Evolutionary conservation across 352 stramenopile genomes (phyloP).

Genomic region (Sclerospora graminicola): DNA sequence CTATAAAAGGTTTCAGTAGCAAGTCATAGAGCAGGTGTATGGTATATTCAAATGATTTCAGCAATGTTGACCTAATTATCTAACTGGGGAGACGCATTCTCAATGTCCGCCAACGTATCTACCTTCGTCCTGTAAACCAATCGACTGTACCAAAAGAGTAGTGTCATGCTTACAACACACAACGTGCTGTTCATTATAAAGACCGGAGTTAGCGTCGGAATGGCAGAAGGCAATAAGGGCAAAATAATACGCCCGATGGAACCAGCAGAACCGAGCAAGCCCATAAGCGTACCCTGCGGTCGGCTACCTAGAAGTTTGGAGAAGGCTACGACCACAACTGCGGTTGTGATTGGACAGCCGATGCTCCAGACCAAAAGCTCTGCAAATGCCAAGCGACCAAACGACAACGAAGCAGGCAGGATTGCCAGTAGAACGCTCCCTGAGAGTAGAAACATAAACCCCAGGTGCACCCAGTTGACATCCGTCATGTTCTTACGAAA

Average conservation of each 20-base stretch:
- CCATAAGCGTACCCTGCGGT: conserved; percentile 74
- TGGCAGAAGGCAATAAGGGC: conserved; percentile 55
- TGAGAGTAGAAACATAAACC: conserved; percentile 48
- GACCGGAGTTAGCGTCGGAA: conserved; percentile 53
- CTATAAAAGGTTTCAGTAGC: not conserved
- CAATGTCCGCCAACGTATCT: conserved; percentile 30
- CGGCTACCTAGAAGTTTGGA: conserved; percentile 66
- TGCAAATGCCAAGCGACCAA: conserved; percentile 34
- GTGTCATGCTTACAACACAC: conserved; percentile 38
- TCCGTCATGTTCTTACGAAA: conserved; percentile 60
- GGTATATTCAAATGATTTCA: not conserved
- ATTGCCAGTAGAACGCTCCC: conserved; percentile 54
- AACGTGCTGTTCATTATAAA: conserved; percentile 69
- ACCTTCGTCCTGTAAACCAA: conserved; percentile 44
- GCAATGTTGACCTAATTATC: too few species aligned
- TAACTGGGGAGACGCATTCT: conserved; percentile 15
- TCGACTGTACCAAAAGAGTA: conserved; percentile 61
- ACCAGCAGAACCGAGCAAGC: conserved; percentile 54
- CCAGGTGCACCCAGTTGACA: conserved; percentile 58
- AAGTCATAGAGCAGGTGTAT: too few species aligned
- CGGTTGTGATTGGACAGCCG: conserved; percentile 65
- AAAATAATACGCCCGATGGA: conserved; percentile 71
- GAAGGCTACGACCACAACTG: conserved; percentile 63
- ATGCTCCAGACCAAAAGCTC: conserved; percentile 79
- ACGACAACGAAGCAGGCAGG: conserved; percentile 30